Evolutionary conservation across 73 alveolate genomes (phyloP), one percentile per base, ranked within the genome.

Genomic region (Breviolum minutum): DNA sequence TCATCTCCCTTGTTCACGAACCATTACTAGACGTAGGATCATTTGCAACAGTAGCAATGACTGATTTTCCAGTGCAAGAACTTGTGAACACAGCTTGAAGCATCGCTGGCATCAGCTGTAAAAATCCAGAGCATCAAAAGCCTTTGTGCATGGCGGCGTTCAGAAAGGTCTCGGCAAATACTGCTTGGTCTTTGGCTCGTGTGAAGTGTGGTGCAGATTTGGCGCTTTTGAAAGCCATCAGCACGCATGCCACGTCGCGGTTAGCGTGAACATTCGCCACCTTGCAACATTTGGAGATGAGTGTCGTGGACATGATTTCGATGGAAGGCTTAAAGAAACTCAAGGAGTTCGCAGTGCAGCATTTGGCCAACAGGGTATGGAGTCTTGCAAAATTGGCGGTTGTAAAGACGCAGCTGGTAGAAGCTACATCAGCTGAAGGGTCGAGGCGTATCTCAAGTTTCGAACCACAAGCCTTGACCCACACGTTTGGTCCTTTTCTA

Each of bases 141-240:
- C 79, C 79, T 8, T 24, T 85, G 73, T 85, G 63, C 62, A 20
- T 27, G 79, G 94, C 94, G 27, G 94, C n/a, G 80, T 61, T 62
- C 26, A 60, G n/a, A 63, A 85, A 85, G 40, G 73, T 62, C 60
- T 16, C 73, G 79, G 77, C 94, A 20, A 85, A 85, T 61, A 85
- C 94, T 24, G 94, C 94, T 62, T 85, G 94, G 94, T 85, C 94
- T 16, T 85, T 62, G 60, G 94, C 94, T 61, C 94, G 94, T 7
- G 62, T 85, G 79, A 85, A 85, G 94, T 62, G 60, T 24, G 13
- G 60, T 24, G 13, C n/a, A 14, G 79, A 85, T 5, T 26, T 61
- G 77, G 27, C 94, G 3, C 79, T 63, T 7, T 29, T 85, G 94
- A 26, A 60, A 24, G 77, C 68, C 79, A 61, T 85, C 79, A 62